Conservation (phyloP, 2,329 filamentous ascomycete genomes). For the Rutstroemia sp. region DNA sequence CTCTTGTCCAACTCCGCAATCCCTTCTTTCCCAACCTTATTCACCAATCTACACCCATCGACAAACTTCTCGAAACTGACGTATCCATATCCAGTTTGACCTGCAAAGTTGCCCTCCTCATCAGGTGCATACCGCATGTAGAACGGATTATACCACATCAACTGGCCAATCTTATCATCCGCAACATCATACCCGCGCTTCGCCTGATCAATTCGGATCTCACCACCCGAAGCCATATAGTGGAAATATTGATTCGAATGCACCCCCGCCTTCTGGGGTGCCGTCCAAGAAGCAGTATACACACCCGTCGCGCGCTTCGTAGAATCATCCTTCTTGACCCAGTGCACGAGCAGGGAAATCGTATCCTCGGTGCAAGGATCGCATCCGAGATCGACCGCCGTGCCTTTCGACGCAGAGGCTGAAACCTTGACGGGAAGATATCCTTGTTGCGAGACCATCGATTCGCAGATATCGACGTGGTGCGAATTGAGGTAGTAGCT, state of each 20-base stretch:
- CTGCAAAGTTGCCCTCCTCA: slow-evolving; percentile 89
- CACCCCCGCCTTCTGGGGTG: slow-evolving; percentile 86
- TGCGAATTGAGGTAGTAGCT: slow-evolving; percentile 95
- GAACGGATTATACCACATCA: slow-evolving; percentile 90
- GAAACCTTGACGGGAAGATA: slow-evolving; percentile 74
- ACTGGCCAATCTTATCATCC: slow-evolving; percentile 61
- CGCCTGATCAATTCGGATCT: slow-evolving; percentile 85
- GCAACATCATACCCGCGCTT: slow-evolving; percentile 93
- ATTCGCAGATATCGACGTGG: slow-evolving; percentile 88
- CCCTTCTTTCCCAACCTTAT: slow-evolving; percentile 67
- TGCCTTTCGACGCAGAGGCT: slow-evolving; percentile 69
- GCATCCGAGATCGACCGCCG: slow-evolving; percentile 73
- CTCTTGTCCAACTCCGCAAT: slow-evolving; percentile 72
- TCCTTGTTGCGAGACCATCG: slow-evolving; percentile 68
- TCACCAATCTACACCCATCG: slow-evolving; percentile 69
- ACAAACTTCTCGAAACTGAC: slow-evolving; percentile 95
- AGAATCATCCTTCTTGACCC: slow-evolving; percentile 65
- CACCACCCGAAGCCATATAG: slow-evolving; percentile 77
- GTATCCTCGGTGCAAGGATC: slow-evolving; percentile 81
- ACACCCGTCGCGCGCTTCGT: slow-evolving; percentile 74
- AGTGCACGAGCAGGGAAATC: slow-evolving; percentile 83
- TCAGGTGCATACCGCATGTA: slow-evolving; percentile 94
- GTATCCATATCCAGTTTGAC: slow-evolving; percentile 88
- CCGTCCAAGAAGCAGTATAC: slow-evolving; percentile 92
- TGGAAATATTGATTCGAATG: slow-evolving; percentile 97